Evolutionary conservation across 2,329 filamentous ascomycete genomes (phyloP).

Genomic region (Epichloe hybrida): DNA sequence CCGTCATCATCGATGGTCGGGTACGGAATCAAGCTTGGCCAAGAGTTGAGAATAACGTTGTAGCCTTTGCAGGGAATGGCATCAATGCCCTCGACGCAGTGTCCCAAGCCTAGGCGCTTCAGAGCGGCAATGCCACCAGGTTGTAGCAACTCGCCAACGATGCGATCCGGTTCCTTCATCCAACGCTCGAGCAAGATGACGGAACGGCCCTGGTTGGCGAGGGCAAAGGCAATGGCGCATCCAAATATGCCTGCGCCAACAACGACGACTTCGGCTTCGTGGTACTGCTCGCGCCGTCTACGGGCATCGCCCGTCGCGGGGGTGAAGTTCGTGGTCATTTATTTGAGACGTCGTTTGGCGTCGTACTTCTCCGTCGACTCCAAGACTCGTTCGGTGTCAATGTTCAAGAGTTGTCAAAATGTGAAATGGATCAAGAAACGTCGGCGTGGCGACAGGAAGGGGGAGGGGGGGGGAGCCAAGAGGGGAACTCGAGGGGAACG

Average conservation of each 20-base stretch:
- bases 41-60: slow-evolving; percentile 69
- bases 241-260: slow-evolving; percentile 86
- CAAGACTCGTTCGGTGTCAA: background rate
- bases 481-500: background rate
- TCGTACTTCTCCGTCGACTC: background rate
- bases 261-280: slow-evolving; percentile 72
- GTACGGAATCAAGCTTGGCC: slow-evolving; percentile 65
- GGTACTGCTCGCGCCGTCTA: slow-evolving; percentile 36
- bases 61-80: slow-evolving; percentile 73
- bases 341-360: background rate
- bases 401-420: too few species aligned
- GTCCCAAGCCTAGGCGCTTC: slow-evolving; percentile 61
- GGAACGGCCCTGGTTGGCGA: slow-evolving; percentile 80
- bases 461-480: background rate
- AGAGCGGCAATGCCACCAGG: slow-evolving; percentile 79
- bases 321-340: background rate
- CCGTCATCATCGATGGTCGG: slow-evolving; percentile 45
- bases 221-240: slow-evolving; percentile 69
- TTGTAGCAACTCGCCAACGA: slow-evolving; percentile 90
- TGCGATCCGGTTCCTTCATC: slow-evolving; percentile 85
- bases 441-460: background rate
- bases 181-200: slow-evolving; percentile 81
- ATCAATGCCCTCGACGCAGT: slow-evolving; percentile 83
- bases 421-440: background rate
- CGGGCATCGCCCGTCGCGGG: slow-evolving; percentile 24